phyloP scores from a whole-genome alignment of 371 early-diverging fungal species.

The Syncephalastrum racemosum region DNA sequence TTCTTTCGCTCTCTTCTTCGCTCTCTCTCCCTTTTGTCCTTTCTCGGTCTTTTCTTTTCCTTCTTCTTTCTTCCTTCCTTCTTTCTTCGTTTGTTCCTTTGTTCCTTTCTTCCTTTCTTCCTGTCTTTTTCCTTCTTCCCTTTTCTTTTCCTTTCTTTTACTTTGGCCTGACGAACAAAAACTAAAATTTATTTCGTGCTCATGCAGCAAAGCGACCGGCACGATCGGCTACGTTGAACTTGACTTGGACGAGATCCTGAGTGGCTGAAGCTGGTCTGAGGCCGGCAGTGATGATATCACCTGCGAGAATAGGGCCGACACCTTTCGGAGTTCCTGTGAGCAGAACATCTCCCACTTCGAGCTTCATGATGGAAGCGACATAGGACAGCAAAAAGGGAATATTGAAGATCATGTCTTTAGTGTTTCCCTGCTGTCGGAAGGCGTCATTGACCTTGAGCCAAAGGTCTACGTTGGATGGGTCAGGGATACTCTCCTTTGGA shows the following conservation, averaged over 20 bases:
- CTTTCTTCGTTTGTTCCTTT: no score
- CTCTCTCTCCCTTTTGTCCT: no score
- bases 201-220: constrained; percentile 31
- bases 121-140: no score
- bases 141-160: no score
- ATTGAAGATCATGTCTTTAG: constrained; percentile 88
- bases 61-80: no score
- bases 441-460: constrained; percentile 81
- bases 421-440: constrained; percentile 80
- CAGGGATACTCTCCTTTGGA: constrained; percentile 65
- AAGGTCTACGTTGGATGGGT: constrained; percentile 75
- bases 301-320: constrained; percentile 80
- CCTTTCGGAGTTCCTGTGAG: constrained; percentile 88
- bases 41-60: no score
- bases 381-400: constrained; percentile 71
- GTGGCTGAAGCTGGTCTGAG: constrained; percentile 46
- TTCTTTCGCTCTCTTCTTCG: no score
- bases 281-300: constrained; percentile 76
- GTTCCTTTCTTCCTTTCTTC: no score
- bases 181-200: neutral
- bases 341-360: constrained; percentile 81
- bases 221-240: constrained; percentile 40
- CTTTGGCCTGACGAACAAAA: no score
- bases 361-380: constrained; percentile 81
- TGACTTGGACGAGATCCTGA: constrained; percentile 28